Percentiles rank a stretch among this genome's conserved stretches.
Conservation (phyloP, 805 yeast genomes). For the Yamadazyma nakazawae region DNA sequence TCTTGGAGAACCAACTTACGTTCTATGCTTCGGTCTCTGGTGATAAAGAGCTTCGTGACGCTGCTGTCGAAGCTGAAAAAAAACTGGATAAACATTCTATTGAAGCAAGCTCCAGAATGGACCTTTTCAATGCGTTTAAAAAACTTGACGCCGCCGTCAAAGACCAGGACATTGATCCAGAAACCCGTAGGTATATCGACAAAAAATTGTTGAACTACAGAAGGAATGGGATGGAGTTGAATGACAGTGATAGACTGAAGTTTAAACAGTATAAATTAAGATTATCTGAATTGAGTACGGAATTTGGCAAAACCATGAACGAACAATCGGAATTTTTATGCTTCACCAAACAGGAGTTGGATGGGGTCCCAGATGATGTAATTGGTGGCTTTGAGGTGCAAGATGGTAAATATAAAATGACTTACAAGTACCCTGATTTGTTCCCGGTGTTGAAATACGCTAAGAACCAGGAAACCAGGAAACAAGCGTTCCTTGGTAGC, state of each 20-base stretch:
- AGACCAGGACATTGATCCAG: constrained; percentile 41
- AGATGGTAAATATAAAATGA: constrained; percentile 50
- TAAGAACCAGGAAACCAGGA: constrained; percentile 59
- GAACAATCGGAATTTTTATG: constrained; percentile 62
- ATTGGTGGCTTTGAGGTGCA: constrained; percentile 56
- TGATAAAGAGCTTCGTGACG: constrained; percentile 64
- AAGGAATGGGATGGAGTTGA: constrained; percentile 66
- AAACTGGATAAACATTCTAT: constrained; percentile 53
- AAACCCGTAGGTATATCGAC: constrained; percentile 53
- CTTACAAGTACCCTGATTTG: constrained; percentile 78
- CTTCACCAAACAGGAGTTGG: constrained; percentile 63
- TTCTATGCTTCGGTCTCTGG: constrained; percentile 74
- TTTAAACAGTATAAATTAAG: constrained; percentile 58
- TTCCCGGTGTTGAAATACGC: constrained; percentile 79
- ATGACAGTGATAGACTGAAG: constrained; percentile 50
- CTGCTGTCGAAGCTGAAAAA: constrained; percentile 63
- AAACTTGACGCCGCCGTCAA: constrained; percentile 42
- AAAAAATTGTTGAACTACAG: constrained; percentile 56
- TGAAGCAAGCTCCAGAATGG: constrained; percentile 58
- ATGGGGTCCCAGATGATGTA: constrained; percentile 69
- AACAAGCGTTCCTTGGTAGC: constrained; percentile 60
- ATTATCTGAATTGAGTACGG: constrained; percentile 53
- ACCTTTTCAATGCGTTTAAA: constrained; percentile 53
- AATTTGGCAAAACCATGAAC: constrained; percentile 63
- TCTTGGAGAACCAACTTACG: constrained; percentile 48